phyloP scores from a whole-genome alignment of 805 yeast genomes.

The Saccharomyces kudriavzevii region DNA sequence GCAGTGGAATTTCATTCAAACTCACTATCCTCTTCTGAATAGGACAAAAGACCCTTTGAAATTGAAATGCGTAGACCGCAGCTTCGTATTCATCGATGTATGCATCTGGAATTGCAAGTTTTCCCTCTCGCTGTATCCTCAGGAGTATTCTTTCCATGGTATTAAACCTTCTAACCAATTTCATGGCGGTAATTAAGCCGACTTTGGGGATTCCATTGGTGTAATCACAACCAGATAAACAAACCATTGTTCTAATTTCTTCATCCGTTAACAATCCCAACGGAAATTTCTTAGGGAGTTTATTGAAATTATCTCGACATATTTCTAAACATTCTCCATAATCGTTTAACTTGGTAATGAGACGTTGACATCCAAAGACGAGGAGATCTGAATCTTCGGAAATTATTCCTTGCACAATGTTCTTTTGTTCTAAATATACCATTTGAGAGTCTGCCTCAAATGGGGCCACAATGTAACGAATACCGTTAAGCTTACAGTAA shows the following conservation, averaged over 20 bases:
- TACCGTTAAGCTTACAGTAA: conserved; percentile 46
- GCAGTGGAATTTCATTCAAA: conserved; percentile 47
- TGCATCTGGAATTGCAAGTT: conserved; percentile 43
- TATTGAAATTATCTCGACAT: conserved; percentile 43
- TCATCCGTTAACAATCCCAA: conserved; percentile 44
- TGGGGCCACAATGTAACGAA: conserved; percentile 86
- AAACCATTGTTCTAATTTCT: conserved; percentile 69
- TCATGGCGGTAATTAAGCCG: conserved; percentile 72
- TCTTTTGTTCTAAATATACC: conserved; percentile 74
- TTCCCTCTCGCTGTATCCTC: conserved; percentile 54
- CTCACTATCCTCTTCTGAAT: conserved; percentile 39
- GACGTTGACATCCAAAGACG: conserved; percentile 70
- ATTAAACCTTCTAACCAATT: conserved; percentile 43
- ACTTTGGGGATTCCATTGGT: conserved; percentile 76
- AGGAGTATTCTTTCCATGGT: conserved; percentile 49
- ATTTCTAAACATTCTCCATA: conserved; percentile 64
- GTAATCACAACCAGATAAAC: conserved; percentile 94
- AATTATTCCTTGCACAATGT: conserved; percentile 73
- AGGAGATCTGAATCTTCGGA: conserved; percentile 93
- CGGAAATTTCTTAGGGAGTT: conserved; percentile 41
- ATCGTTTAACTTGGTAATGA: conserved; percentile 78
- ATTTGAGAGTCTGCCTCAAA: conserved; percentile 97
- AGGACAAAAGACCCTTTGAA: conserved; percentile 82
- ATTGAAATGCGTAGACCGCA: conserved; percentile 75
- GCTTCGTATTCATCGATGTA: conserved; percentile 52